Evolutionary conservation across 2,329 filamentous ascomycete genomes (phyloP), one percentile per base, ranked within the genome.

Genomic region (Colletotrichum chrysophilum): DNA sequence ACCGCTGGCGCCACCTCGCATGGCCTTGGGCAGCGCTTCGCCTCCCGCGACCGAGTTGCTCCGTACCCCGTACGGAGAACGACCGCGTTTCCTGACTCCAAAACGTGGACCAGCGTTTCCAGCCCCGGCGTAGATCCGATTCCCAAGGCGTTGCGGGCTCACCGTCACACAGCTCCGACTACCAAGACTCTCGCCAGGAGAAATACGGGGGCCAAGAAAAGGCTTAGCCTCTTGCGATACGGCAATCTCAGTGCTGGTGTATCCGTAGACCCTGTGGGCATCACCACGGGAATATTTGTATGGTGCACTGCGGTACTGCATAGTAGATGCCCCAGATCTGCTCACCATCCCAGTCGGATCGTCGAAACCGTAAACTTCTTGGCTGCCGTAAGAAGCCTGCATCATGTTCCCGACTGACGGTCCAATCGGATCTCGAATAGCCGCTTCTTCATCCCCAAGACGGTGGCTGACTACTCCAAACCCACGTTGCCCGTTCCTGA

Each of bases 291-390:
- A 52, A 52, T 52, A 21, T 5, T 32, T 5, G n/a, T 21, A 16
- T 36, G n/a, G n/a, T 36, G 7, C 34, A 38, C 10, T 56, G 52
- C 60, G 30, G 30, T 32, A 32, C 30, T 32, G 2, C 32, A 13
- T 34, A 6, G 34, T 36, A 36, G 6, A 26, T 24, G 67, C 68
- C 38, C 64, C 64, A 58, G 73, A 75, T 75, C 73, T 73, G 13
- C 69, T n/a, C 56, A n/a, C 36, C 16, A 68, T 65, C 30, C 38
- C 70, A 36, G 73, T 75, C 73, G 56, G 73, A 75, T 75, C 73
- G 64, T 64, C 69, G 69, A 75, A 75, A 75, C 70, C 70, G 70
- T 64, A 68, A 75, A 73, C 73, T 68, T 75, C 72, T 75, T 75
- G 72, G 72, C 72, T 62, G 18, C 69, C 68, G 68, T 72, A 58